Base-by-base conservation (phyloP, 257 asterid species). In the Capsicum pubescens region DNA sequence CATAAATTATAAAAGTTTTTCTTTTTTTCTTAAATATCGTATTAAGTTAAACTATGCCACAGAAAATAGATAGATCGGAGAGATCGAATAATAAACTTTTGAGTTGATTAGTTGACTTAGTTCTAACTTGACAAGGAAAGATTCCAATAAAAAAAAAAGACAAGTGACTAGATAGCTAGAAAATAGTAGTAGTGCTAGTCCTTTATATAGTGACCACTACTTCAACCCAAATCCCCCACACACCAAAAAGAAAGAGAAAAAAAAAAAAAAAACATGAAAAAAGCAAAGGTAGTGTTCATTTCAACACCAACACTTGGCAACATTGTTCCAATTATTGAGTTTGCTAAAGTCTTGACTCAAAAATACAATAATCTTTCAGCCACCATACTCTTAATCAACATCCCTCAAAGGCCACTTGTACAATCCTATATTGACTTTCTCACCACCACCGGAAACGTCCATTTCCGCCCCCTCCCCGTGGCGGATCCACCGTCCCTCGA, bases 261-360 rank as follows among this genome's bases (percentile, higher is more conserved):
- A 39, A 5, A 58, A 44, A 19, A 16, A 39, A 7, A 58, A 64
- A 36, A 1, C 61, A 79, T 76, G 82, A 84, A 48, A 82, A 55
- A 58, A 35, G 83, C 46, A 4, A 81, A 79, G 63, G 79, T 79
- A 1, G 86, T 84, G 64, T 84, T 84, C 69, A 55, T 79, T 64
- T 70, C 86, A 48, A 81, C 80, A 66, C 86, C 86, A 61, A 48
- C 70, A 26, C 71, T 84, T 7, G 84, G 86, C n/a, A 80, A 84
- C 71, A 59, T 84, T 79, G 86, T 66, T 15, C 82, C 86, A n/a
- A 46, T 11, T 36, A 82, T 68, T 60, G 86, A 84, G 80, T 84
- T 84, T 57, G 83, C 81, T 14, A 79, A 79, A 55, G 4, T 57
- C 84, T 64, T 84, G 32, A 70, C 82, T 17, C 79, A 79, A 35